Conservation (phyloP, 2,329 filamentous ascomycete species). For the Hymenoscyphus occultus region DNA sequence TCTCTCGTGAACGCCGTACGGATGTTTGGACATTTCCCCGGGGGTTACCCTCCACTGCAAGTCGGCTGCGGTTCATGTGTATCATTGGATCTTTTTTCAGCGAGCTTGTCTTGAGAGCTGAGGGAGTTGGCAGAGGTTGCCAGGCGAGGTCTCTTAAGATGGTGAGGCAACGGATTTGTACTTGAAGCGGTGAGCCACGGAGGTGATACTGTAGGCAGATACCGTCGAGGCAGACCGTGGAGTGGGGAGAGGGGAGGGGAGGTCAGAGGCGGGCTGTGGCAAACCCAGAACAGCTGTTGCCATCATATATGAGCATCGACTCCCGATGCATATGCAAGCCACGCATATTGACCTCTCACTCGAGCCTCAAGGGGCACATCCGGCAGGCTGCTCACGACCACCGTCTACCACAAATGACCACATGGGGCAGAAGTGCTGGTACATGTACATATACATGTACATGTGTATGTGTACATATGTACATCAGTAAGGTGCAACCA, state of each 20-base stretch:
- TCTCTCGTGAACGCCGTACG: not conserved
- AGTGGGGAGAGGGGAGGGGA: not conserved
- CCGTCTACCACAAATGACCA: not conserved
- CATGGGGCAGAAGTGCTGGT: not conserved
- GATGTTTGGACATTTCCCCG: not conserved
- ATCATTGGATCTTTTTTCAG: not conserved
- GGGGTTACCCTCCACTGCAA: not conserved
- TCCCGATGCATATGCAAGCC: slow-evolving; percentile 11
- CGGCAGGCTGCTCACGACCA: not conserved
- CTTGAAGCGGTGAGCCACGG: too few species aligned
- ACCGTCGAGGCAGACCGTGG: not conserved
- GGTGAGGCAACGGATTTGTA: too few species aligned
- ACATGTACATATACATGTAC: not conserved
- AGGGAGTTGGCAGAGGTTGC: not conserved
- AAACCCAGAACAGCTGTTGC: too few species aligned
- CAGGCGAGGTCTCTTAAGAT: not conserved
- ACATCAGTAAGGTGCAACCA: not conserved
- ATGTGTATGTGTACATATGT: not conserved
- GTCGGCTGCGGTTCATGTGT: not conserved
- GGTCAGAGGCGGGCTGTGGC: not conserved
- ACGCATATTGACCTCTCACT: not conserved
- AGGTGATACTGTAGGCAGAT: too few species aligned
- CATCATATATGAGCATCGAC: slow-evolving; percentile 14
- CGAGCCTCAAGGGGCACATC: slow-evolving; percentile 3
- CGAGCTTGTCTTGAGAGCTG: not conserved